phyloP scores from a whole-genome alignment of 2,329 filamentous ascomycete genomes.

The Penicillium psychrosexuale region DNA sequence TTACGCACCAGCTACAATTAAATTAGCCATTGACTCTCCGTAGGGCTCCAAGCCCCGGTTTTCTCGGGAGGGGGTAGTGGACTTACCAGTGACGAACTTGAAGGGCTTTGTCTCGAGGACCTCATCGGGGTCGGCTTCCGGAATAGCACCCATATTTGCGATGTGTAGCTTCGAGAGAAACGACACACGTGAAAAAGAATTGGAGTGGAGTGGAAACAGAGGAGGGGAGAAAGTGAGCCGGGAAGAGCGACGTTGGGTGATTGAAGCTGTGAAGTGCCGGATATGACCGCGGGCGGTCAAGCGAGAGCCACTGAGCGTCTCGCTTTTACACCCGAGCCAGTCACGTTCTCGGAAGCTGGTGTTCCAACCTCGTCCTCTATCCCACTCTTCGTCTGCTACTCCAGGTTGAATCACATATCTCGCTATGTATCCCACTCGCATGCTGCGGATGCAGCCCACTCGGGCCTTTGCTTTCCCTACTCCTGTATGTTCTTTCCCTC shows the following conservation, averaged over 20 bases:
- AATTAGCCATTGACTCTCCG: conserved; percentile 42
- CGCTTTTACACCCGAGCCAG: conserved; percentile 37
- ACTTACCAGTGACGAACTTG: conserved; percentile 99
- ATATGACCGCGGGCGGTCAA: conserved; percentile 39
- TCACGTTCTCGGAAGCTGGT: conserved; percentile 24
- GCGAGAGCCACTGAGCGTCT: conserved; percentile 35
- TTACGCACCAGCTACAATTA: conserved; percentile 49
- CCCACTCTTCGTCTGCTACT: conserved; percentile 16
- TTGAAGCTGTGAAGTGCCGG: conserved; percentile 38
- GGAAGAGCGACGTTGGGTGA: conserved; percentile 31
- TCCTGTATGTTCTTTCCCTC: conserved; percentile 58
- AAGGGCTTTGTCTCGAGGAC: conserved; percentile 95
- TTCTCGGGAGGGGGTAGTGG: conserved; percentile 22
- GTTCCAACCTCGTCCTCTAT: conserved; percentile 20
- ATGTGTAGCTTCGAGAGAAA: conserved; percentile 21
- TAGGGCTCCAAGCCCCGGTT: conserved; percentile 26
- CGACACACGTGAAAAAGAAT: conserved; percentile 13
- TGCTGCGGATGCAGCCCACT: conserved; percentile 60
- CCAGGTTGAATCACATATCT: conserved; percentile 8
- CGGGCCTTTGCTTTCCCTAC: conserved; percentile 55
- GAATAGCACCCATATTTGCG: conserved; percentile 78
- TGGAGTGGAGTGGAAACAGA: conserved; percentile 21
- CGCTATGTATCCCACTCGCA: conserved; percentile 65
- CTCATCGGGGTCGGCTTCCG: conserved; percentile 62
- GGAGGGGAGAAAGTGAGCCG: conserved; percentile 25